phyloP scores from a whole-genome alignment of 2,329 filamentous ascomycete species.

The Fonsecaea multimorphosa region DNA sequence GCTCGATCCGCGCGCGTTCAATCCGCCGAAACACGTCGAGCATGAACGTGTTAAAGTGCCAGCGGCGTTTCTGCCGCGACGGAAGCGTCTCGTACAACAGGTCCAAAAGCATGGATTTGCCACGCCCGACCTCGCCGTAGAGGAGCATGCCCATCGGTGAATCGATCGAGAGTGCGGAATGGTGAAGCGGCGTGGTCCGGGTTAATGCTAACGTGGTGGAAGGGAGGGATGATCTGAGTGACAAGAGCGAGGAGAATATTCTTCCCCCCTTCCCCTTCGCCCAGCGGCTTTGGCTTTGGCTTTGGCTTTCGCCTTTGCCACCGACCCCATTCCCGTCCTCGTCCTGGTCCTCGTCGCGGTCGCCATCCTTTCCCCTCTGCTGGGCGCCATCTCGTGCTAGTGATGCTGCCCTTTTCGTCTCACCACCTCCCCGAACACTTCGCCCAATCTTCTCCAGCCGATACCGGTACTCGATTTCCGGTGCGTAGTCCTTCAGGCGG shows the following conservation, averaged over 20 bases:
- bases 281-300: too few relatives aligned
- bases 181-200: conserved; percentile 70
- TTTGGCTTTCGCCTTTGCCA: neutral
- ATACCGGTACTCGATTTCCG: conserved; percentile 70
- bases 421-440: conserved; percentile 41
- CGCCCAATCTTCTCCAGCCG: conserved; percentile 66
- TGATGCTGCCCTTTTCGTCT: neutral
- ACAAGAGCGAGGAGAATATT: conserved; percentile 11
- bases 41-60: conserved; percentile 90
- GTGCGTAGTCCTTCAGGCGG: conserved; percentile 78
- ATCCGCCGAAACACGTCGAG: conserved; percentile 75
- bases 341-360: neutral
- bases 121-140: conserved; percentile 81
- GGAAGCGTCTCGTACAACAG: conserved; percentile 79
- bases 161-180: conserved; percentile 72
- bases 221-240: conserved; percentile 23
- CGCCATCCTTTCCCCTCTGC: conserved; percentile 34
- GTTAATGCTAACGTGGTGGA: conserved; percentile 66
- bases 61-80: conserved; percentile 72
- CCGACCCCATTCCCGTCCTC: too few relatives aligned
- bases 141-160: conserved; percentile 77
- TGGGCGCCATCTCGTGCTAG: conserved; percentile 35
- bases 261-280: neutral
- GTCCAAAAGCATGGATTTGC: conserved; percentile 85
- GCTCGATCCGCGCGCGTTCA: conserved; percentile 64